Percentiles rank a stretch among this genome's conserved stretches.
Conservation (phyloP, 83 land plant species). For the Diphasiastrum complanatum region DNA sequence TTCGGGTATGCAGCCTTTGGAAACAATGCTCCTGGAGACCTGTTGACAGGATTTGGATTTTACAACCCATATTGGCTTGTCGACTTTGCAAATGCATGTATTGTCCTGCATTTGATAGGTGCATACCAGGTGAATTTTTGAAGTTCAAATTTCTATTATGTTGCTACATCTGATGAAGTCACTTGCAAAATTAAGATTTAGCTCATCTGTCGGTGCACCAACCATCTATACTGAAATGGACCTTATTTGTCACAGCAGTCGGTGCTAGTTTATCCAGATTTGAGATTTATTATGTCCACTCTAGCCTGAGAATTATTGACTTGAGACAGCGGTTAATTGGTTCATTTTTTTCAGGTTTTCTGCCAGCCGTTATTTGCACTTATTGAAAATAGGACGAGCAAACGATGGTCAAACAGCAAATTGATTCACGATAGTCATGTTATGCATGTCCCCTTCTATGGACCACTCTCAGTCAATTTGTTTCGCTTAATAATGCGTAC, state of each 20-base stretch:
- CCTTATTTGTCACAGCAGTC: constrained; percentile 18
- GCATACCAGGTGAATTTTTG: constrained; percentile 29
- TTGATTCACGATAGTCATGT: not conserved
- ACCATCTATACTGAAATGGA: not conserved
- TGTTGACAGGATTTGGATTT: constrained; percentile 32
- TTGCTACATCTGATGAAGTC: not conserved
- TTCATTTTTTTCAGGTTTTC: constrained; percentile 39
- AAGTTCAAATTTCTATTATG: not conserved
- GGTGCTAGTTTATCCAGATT: constrained; percentile 30
- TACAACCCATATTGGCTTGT: constrained; percentile 35
- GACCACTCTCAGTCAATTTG: constrained; percentile 17
- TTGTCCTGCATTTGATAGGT: constrained; percentile 29
- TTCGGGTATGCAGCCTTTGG: constrained; percentile 33
- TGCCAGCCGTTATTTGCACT: constrained; percentile 28
- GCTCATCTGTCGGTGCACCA: too few relatives aligned
- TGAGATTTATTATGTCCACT: constrained; percentile 40
- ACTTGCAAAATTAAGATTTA: not conserved
- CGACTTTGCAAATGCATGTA: constrained; percentile 32
- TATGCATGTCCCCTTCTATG: not conserved
- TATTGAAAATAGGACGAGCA: constrained; percentile 15
- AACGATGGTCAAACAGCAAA: constrained; percentile 15
- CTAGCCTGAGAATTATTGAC: too few relatives aligned
- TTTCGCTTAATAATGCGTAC: constrained; percentile 29
- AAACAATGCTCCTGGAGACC: constrained; percentile 28
- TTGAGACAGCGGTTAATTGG: constrained; percentile 30